A percentile compares a stretch with the other conserved stretches of the same genome.
phyloP scores from a whole-genome alignment of 257 asterid genomes.

The Scutellaria galericulata region DNA sequence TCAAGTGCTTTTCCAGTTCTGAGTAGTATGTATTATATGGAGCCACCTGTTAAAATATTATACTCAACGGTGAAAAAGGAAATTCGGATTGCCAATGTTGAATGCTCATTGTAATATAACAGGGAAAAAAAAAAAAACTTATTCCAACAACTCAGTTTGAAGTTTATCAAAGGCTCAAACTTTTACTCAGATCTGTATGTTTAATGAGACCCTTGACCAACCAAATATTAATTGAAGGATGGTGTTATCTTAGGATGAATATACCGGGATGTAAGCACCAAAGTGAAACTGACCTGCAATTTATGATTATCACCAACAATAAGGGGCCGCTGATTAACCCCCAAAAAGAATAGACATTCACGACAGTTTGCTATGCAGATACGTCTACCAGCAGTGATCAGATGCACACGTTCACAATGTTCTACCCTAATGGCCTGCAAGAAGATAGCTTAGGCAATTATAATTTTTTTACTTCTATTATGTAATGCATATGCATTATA shows the following conservation, averaged over 20 bases:
- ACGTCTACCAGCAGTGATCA: constrained; percentile 87
- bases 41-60: constrained; percentile 63
- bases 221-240: background rate
- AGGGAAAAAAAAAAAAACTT: background rate
- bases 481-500: constrained; percentile 24
- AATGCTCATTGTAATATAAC: constrained; percentile 10
- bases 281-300: constrained; percentile 66
- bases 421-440: constrained; percentile 91
- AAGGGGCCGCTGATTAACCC: constrained; percentile 90
- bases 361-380: constrained; percentile 95
- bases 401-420: constrained; percentile 97
- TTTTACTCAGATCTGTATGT: background rate
- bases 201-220: background rate
- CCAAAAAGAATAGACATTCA: constrained; percentile 90
- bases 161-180: constrained; percentile 17
- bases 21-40: constrained; percentile 83
- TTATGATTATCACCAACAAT: constrained; percentile 98
- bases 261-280: background rate
- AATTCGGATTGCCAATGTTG: constrained; percentile 18
- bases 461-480: background rate
- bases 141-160: constrained; percentile 2
- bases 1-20: constrained; percentile 80
- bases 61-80: constrained; percentile 22
- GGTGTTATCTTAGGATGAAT: constrained; percentile 4
- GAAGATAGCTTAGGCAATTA: background rate